These are phyloP conservation scores for Bauhinia variegata DNA, from an alignment of 306 rosid species.

Conservation along the genomic window DNA sequence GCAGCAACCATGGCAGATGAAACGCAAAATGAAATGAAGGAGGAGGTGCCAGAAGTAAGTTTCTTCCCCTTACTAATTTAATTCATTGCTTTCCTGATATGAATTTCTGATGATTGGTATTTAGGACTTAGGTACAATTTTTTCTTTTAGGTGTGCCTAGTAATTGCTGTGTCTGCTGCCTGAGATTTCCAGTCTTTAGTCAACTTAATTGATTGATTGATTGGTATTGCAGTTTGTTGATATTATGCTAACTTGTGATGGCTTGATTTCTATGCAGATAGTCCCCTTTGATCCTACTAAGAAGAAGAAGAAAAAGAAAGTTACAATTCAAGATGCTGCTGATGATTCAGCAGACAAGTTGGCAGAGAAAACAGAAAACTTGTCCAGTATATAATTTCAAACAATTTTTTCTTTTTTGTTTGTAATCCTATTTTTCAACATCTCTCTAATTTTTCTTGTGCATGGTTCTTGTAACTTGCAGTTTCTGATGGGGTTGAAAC, in stretches of 20 bases:
- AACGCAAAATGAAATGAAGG: constrained; percentile 41
- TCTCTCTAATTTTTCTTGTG: constrained; percentile 9
- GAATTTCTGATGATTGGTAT: too few species aligned
- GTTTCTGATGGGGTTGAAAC: constrained; percentile 88
- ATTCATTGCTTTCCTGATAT: too few species aligned
- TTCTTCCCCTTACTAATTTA: neutral
- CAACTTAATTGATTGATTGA: neutral
- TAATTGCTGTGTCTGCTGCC: constrained; percentile 23
- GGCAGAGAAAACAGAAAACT: constrained; percentile 83
- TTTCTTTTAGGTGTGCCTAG: too few species aligned
- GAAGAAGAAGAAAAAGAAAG: constrained; percentile 75
- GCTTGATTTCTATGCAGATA: constrained; percentile 47
- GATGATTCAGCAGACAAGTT: constrained; percentile 80
- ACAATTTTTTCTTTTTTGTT: neutral
- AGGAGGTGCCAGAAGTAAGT: constrained; percentile 52
- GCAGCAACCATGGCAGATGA: constrained; percentile 57
- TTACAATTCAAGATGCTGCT: constrained; percentile 52
- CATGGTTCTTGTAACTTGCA: constrained; percentile 42
- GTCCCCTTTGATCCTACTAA: constrained; percentile 60
- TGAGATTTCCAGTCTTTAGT: neutral
- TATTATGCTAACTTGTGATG: neutral
- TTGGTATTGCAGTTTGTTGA: neutral
- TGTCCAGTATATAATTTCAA: constrained; percentile 55
- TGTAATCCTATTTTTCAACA: constrained; percentile 8
- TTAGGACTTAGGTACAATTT: too few species aligned